phyloP scores from a whole-genome alignment of 225 moss, liverwort and hornwort species.

The Pseudisothecium myosuroides region DNA sequence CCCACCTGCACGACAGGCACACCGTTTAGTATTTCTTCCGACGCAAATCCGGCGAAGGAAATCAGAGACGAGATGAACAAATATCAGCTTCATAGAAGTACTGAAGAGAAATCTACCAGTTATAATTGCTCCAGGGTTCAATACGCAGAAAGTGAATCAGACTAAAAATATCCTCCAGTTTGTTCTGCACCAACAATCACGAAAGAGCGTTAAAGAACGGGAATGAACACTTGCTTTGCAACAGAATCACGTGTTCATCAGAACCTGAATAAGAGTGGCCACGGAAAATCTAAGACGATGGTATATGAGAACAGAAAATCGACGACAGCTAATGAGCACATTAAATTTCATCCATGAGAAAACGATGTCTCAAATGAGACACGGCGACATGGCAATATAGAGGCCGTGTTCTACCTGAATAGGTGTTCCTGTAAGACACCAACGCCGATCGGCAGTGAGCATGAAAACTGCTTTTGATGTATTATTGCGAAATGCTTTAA shows the following conservation, averaged over 20 bases:
- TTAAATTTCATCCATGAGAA: not conserved
- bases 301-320: not conserved
- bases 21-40: not conserved
- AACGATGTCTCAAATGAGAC: not conserved
- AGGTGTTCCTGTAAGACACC: slow-evolving; percentile 93
- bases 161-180: slow-evolving; percentile 83
- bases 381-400: not conserved
- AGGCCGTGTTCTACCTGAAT: slow-evolving; percentile 48
- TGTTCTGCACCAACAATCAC: slow-evolving; percentile 47
- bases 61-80: not conserved
- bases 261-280: not conserved
- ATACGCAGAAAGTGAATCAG: slow-evolving; percentile 75
- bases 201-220: not conserved
- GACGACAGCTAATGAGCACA: not conserved
- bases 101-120: slow-evolving; percentile 37
- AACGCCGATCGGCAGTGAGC: slow-evolving; percentile 76
- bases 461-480: slow-evolving; percentile 67
- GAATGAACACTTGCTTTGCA: not conserved
- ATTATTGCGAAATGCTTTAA: slow-evolving; percentile 55
- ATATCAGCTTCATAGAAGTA: not conserved
- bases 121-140: slow-evolving; percentile 89
- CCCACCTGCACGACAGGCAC: slow-evolving; percentile 44
- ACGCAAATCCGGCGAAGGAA: not conserved
- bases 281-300: not conserved
- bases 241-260: not conserved